These are phyloP conservation scores for Acephala macrosclerotiorum DNA, from an alignment of 2,329 filamentous ascomycete species.

Conservation along the genomic window DNA sequence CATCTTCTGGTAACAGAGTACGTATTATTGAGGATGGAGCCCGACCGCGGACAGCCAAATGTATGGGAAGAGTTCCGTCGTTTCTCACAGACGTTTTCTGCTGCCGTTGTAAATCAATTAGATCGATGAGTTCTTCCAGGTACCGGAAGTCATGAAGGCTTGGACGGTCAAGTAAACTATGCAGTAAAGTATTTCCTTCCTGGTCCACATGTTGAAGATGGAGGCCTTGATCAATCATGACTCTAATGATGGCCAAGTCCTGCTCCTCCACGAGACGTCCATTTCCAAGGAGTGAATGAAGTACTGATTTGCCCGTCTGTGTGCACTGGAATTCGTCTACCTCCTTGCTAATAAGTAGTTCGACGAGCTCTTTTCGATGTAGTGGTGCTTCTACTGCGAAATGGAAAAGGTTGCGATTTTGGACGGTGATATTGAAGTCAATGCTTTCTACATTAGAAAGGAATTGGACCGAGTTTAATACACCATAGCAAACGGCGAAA, in stretches of 20 bases:
- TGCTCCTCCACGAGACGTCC: background rate
- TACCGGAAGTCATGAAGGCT: background rate
- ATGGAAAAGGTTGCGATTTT: slow-evolving; percentile 16
- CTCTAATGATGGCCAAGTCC: slow-evolving; percentile 11
- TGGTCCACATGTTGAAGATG: slow-evolving; percentile 13
- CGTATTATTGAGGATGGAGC: slow-evolving; percentile 6
- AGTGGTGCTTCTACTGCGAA: slow-evolving; percentile 12
- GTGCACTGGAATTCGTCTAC: background rate
- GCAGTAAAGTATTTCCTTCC: slow-evolving; percentile 11
- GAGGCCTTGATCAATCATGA: slow-evolving; percentile 13
- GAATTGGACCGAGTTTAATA: slow-evolving; percentile 8
- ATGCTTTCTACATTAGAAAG: slow-evolving; percentile 9
- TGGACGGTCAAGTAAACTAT: slow-evolving; percentile 10
- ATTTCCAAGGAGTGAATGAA: slow-evolving; percentile 15
- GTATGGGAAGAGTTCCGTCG: slow-evolving; percentile 13
- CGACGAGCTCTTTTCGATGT: slow-evolving; percentile 5
- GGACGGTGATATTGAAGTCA: slow-evolving; percentile 9
- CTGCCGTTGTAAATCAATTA: background rate
- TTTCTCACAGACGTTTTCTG: slow-evolving; percentile 9
- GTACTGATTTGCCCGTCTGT: slow-evolving; percentile 6
- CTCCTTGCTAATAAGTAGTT: slow-evolving; percentile 10
- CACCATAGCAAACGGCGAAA: slow-evolving; percentile 11
- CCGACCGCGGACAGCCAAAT: slow-evolving; percentile 15
- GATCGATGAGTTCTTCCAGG: background rate
- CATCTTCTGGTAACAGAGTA: slow-evolving; percentile 15